phyloP scores from a whole-genome alignment of 257 asterid species.

The Solanum ahanhuiri region DNA sequence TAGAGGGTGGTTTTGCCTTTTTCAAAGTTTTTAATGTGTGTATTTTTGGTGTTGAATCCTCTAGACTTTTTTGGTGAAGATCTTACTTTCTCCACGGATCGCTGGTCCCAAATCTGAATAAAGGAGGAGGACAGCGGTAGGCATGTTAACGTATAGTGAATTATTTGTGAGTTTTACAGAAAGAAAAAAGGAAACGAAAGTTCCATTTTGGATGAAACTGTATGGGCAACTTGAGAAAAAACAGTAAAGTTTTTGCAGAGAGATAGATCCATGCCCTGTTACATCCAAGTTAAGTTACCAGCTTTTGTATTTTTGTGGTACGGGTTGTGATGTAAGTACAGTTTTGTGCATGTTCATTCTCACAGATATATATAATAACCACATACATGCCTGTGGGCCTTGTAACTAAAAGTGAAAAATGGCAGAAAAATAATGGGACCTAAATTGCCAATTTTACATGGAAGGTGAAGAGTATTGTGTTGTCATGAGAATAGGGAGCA shows the following conservation, averaged over 20 bases:
- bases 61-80: neutral
- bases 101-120: neutral
- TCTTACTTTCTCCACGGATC: neutral
- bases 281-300: neutral
- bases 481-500: conserved; percentile 72
- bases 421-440: conserved; percentile 29
- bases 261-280: conserved; percentile 6
- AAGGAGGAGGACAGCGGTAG: neutral
- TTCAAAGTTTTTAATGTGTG: neutral
- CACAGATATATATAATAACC: conserved; percentile 6
- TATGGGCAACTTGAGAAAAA: conserved; percentile 8
- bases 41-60: neutral
- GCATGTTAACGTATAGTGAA: neutral
- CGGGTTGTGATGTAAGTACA: neutral
- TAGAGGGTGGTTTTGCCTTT: neutral
- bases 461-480: conserved; percentile 20
- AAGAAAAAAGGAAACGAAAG: neutral
- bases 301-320: neutral
- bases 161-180: neutral
- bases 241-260: neutral
- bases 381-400: conserved; percentile 54
- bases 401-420: conserved; percentile 5
- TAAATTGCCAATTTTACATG: conserved; percentile 23
- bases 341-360: conserved; percentile 1
- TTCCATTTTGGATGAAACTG: neutral